Evolutionary conservation across 768 basidiomycete species (phyloP).

Genomic region (Termitomyces sp.): DNA sequence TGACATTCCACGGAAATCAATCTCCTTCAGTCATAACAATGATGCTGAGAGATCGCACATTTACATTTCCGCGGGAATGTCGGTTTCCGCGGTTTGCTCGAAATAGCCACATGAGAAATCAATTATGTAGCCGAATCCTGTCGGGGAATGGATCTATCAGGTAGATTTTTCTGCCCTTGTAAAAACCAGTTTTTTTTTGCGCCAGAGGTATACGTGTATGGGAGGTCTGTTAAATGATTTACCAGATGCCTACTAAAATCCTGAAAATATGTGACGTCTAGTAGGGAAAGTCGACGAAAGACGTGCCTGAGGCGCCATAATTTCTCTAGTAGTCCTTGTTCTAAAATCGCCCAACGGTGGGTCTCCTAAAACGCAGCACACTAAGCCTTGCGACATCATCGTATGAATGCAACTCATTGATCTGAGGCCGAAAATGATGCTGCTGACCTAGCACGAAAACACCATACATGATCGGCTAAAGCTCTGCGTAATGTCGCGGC

Average conservation of each 20-base stretch:
- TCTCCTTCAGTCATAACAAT: conserved; percentile 30
- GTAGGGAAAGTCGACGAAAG: background rate
- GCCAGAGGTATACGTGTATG: background rate
- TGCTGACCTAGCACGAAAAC: background rate
- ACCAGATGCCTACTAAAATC: background rate
- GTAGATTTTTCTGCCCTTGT: background rate
- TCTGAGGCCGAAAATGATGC: background rate
- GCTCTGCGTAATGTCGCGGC: background rate
- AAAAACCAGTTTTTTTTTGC: background rate
- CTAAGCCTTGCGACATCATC: background rate
- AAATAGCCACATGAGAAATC: conserved; percentile 12
- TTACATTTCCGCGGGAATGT: conserved; percentile 23
- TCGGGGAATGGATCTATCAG: background rate
- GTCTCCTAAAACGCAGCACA: background rate
- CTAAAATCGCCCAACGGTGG: background rate
- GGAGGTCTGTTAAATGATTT: background rate
- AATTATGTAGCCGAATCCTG: background rate
- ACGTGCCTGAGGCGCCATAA: background rate
- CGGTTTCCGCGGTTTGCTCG: conserved; percentile 24
- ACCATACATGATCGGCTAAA: background rate
- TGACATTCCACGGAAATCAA: conserved; percentile 36
- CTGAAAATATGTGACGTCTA: background rate
- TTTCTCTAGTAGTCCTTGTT: background rate
- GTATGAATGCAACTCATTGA: background rate
- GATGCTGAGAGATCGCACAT: conserved; percentile 27